A percentile compares a stretch with the other conserved stretches of the same genome.
These are phyloP conservation scores for Penicillium hordei DNA, from an alignment of 2,329 filamentous ascomycete species.

Conservation along the genomic window DNA sequence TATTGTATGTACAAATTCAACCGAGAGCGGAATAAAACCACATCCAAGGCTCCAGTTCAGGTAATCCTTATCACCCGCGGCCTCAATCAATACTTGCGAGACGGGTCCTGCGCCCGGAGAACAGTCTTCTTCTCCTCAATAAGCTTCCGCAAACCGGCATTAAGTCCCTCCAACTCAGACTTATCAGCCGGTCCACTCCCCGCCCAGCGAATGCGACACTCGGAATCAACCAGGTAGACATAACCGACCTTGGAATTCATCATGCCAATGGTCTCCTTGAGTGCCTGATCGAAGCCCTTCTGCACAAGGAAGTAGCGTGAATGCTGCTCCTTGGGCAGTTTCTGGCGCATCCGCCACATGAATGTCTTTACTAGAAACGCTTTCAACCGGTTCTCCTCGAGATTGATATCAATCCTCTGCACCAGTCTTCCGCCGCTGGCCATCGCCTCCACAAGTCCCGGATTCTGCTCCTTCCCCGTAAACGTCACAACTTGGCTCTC, in stretches of 20 bases:
- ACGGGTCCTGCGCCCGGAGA: constrained; percentile 23
- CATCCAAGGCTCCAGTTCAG: constrained; percentile 5
- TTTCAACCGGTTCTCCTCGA: constrained; percentile 75
- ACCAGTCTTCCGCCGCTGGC: constrained; percentile 52
- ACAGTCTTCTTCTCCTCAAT: constrained; percentile 41
- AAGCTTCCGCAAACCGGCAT: constrained; percentile 43
- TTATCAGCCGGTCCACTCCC: constrained; percentile 61
- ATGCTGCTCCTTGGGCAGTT: constrained; percentile 53
- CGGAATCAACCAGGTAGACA: constrained; percentile 82
- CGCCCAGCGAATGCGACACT: constrained; percentile 92
- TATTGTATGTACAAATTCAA: constrained; percentile 29
- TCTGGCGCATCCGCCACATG: constrained; percentile 50
- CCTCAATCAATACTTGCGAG: constrained; percentile 19
- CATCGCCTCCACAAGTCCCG: constrained; percentile 66
- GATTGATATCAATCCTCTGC: constrained; percentile 83
- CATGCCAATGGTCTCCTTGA: constrained; percentile 63
- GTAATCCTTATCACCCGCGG: constrained; percentile 1
- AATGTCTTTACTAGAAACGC: constrained; percentile 58
- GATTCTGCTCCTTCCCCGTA: constrained; percentile 64
- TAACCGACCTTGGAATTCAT: constrained; percentile 93
- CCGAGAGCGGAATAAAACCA: constrained; percentile 18
- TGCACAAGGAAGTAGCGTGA: constrained; percentile 60
- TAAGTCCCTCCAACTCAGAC: constrained; percentile 44
- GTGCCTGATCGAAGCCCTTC: constrained; percentile 55
- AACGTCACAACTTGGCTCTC: constrained; percentile 77